Base-by-base conservation (phyloP, 1,284 basidiomycete genomes). In the Apiotrichum sp. region DNA sequence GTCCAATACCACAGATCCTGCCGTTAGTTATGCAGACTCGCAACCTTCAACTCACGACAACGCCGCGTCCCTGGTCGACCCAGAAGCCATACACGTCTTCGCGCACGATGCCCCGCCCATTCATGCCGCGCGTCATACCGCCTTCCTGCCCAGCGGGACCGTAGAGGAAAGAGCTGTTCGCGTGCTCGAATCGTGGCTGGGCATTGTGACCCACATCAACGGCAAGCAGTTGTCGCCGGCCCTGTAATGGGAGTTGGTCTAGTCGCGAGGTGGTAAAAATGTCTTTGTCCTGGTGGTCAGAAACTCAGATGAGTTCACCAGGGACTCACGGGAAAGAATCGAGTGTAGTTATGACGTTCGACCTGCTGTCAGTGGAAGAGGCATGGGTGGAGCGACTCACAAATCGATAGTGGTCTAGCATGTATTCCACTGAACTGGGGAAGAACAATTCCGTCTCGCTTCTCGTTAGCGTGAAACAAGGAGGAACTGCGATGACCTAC, bases 1-100 rank as follows among this genome's bases (percentile, higher is more conserved):
- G 71, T 73, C 72, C 72, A 74, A 48, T 74, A 74, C 62, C 66
- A 70, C 34, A 74, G 47, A 47, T 74, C 72, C 70, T 73, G 53
- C 36, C 36, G 44, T 53, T 33, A 53, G 47, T 36, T 5, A 40
- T 16, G 47, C 10, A 9, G 1, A 22, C 38, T 33, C 29, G 40
- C 40, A 31, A 29, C 2, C 6, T n/a, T 22, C 6, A 41, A 66
- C 71, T 65, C 58, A 74, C 72, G 3, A 73, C 67, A 1, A 72
- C 61, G 1, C 68, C 73, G 16, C 59, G 54, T 0, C 67, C 70
- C 45, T 66, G 62, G 53, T 69, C 67, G 10, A 75, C 72, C 64
- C 71, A 72, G 42, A 75, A 70, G 2, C 69, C 73, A 57, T 75
- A 75, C 3, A 75, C 65, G 22, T 67, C 63, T 45, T 73, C 69